phyloP scores from a whole-genome alignment of 768 basidiomycete species.

The Lanmaoa pseudosensibilis region DNA sequence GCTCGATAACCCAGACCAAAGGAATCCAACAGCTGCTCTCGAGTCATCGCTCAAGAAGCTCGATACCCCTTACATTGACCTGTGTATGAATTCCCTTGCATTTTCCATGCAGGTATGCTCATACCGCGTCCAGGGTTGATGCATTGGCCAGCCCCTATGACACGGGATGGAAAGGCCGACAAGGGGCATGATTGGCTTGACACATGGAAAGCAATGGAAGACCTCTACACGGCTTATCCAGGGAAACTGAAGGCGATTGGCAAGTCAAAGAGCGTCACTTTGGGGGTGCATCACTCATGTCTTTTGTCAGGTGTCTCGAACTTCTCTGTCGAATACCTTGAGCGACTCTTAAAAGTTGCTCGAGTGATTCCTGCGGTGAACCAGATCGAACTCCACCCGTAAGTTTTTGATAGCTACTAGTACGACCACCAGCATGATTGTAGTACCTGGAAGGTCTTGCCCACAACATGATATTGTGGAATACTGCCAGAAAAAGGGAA shows the following conservation, averaged over 20 bases:
- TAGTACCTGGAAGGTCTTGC: conserved; percentile 45
- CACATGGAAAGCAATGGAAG: conserved; percentile 80
- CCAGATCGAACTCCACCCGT: conserved; percentile 79
- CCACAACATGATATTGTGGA: conserved; percentile 65
- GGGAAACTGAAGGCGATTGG: conserved; percentile 82
- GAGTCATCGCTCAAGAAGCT: conserved; percentile 67
- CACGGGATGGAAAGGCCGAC: conserved; percentile 51
- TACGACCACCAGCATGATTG: background rate
- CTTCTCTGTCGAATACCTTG: conserved; percentile 63
- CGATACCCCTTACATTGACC: conserved; percentile 74
- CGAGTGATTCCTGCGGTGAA: conserved; percentile 70
- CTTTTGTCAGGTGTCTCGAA: conserved; percentile 58
- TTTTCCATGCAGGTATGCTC: background rate
- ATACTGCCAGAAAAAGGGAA: conserved; percentile 62
- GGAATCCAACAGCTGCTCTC: conserved; percentile 58
- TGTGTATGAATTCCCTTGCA: conserved; percentile 47
- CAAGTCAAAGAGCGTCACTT: conserved; percentile 9
- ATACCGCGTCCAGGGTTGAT: conserved; percentile 54
- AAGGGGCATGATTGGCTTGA: conserved; percentile 62
- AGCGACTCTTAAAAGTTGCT: conserved; percentile 56
- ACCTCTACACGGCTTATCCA: conserved; percentile 58
- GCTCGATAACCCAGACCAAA: conserved; percentile 64
- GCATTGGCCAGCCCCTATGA: conserved; percentile 84
- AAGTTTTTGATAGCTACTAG: conserved; percentile 23
- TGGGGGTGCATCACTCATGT: background rate